phyloP scores from a whole-genome alignment of 2,329 filamentous ascomycete species.

The Alternaria brassicicola region DNA sequence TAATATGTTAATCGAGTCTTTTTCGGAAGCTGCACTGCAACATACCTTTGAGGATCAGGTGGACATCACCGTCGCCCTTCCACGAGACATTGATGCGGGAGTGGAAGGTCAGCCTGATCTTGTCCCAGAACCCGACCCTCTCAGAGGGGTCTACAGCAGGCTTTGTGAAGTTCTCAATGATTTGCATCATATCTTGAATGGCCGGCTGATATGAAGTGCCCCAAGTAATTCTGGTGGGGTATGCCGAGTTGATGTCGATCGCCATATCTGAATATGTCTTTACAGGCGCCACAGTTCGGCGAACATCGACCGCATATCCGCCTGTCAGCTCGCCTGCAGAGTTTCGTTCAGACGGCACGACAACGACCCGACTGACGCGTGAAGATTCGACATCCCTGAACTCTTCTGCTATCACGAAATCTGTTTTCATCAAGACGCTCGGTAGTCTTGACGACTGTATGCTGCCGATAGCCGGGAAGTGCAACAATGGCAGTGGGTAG shows the following conservation, averaged over 20 bases:
- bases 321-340: constrained; percentile 63
- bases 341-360: constrained; percentile 73
- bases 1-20: constrained; percentile 9
- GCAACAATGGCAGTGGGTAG: constrained; percentile 89
- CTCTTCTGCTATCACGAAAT: constrained; percentile 97
- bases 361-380: constrained; percentile 78
- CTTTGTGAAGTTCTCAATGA: constrained; percentile 96
- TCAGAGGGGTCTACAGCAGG: constrained; percentile 93
- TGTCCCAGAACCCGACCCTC: constrained; percentile 97
- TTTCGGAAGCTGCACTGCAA: background rate
- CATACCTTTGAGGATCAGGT: constrained; percentile 84
- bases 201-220: constrained; percentile 96
- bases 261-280: constrained; percentile 95
- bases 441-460: constrained; percentile 80
- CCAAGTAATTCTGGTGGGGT: constrained; percentile 95
- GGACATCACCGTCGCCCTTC: constrained; percentile 95
- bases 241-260: constrained; percentile 89
- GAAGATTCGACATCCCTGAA: constrained; percentile 81
- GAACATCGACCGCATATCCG: constrained; percentile 82
- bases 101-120: constrained; percentile 92
- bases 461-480: constrained; percentile 81
- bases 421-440: constrained; percentile 82
- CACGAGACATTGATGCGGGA: constrained; percentile 87
- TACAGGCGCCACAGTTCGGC: constrained; percentile 89
- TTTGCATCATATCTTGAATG: constrained; percentile 99